Evolutionary conservation across 2,329 filamentous ascomycete genomes (phyloP).

Genomic region (Cephalotrichum gorgonifer): DNA sequence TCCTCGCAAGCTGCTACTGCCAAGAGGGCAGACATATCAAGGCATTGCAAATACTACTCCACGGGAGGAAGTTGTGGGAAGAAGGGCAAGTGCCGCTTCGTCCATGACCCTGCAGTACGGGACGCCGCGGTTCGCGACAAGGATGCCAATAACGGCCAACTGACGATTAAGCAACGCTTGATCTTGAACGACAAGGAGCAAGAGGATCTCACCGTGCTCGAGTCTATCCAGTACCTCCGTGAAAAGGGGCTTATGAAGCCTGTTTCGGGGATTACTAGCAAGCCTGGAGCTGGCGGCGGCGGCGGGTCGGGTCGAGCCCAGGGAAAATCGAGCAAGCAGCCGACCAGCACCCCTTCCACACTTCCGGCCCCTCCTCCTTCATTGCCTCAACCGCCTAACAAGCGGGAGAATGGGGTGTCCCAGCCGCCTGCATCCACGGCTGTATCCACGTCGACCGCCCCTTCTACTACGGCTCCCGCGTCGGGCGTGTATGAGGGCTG

Average conservation of each 20-base stretch:
- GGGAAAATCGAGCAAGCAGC: constrained; percentile 6
- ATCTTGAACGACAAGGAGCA: constrained; percentile 59
- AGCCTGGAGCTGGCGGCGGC: constrained; percentile 9
- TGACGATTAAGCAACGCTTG: constrained; percentile 56
- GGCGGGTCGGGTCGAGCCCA: constrained; percentile 3
- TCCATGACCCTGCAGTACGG: constrained; percentile 53
- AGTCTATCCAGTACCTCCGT: constrained; percentile 55
- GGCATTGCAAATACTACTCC: constrained; percentile 62
- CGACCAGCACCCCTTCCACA: constrained; percentile 14
- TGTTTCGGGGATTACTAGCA: constrained; percentile 7
- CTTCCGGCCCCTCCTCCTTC: constrained; percentile 27
- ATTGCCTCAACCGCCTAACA: constrained; percentile 20
- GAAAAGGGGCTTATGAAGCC: constrained; percentile 43
- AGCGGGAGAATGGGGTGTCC: constrained; percentile 2
- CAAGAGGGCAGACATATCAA: constrained; percentile 50
- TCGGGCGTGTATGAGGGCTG: constrained; percentile 15
- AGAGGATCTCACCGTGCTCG: constrained; percentile 55
- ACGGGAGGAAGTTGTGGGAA: constrained; percentile 60
- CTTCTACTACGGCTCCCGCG: constrained; percentile 5
- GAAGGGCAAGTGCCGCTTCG: constrained; percentile 67
- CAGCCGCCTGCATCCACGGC: constrained; percentile 12
- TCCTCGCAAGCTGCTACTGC: constrained; percentile 24
- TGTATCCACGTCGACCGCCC: not conserved
- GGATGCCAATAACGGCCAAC: constrained; percentile 53
- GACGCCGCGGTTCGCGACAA: constrained; percentile 54